Conservation (phyloP, 495 filamentous ascomycete species). For the Staphylotrichum tortipilum region DNA sequence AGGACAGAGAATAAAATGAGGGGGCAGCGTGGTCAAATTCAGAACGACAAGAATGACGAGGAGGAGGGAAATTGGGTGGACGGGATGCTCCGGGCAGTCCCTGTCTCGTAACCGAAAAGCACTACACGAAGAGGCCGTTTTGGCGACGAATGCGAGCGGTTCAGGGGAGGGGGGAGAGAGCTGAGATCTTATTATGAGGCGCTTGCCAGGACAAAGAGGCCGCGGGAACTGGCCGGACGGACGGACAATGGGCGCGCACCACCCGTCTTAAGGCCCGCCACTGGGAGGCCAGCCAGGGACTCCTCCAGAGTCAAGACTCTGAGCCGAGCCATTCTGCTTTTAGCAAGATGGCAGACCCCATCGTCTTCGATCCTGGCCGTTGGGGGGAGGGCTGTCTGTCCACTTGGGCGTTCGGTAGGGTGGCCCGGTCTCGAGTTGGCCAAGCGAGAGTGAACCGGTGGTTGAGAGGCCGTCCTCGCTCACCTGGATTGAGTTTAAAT, state of each 20-base stretch:
- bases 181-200: conserved; percentile 3
- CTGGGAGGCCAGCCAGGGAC: neutral
- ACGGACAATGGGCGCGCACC: neutral
- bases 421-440: conserved; percentile 7
- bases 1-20: conserved; percentile 1
- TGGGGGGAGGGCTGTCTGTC: neutral
- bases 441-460: conserved; percentile 13
- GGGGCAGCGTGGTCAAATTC: neutral
- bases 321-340: neutral
- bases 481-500: conserved; percentile 11
- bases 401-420: neutral
- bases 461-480: conserved; percentile 13
- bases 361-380: neutral
- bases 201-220: neutral
- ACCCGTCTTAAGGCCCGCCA: neutral
- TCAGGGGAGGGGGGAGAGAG: neutral
- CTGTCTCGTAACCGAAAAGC: neutral
- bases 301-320: neutral
- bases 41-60: neutral
- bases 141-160: neutral
- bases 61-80: neutral
- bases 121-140: neutral
- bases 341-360: too few relatives aligned
- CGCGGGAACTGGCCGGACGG: too few relatives aligned
- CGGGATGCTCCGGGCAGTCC: conserved; percentile 13